These are phyloP conservation scores for Ophiostoma piceae DNA, from an alignment of 2,329 filamentous ascomycete genomes.

Conservation along the genomic window DNA sequence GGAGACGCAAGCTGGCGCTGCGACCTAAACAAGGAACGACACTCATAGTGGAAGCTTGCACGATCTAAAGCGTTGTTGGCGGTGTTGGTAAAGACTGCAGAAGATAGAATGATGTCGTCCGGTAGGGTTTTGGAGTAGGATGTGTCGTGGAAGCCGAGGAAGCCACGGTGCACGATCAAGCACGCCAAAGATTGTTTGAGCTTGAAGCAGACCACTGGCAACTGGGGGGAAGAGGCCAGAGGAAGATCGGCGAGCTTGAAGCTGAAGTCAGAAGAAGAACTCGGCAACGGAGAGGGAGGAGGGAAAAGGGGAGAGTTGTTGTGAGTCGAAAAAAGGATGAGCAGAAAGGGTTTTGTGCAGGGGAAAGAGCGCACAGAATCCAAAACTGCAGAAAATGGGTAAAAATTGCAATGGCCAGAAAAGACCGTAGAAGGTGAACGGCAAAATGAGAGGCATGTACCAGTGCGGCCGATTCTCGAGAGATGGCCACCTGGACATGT, in stretches of 20 bases:
- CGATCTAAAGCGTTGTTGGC: not conserved
- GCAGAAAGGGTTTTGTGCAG: not conserved
- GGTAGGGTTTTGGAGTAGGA: not conserved
- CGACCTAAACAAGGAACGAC: too few species aligned
- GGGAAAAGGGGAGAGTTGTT: not conserved
- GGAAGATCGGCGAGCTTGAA: not conserved
- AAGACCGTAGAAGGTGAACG: not conserved
- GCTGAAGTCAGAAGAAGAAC: not conserved
- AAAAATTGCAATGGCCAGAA: not conserved
- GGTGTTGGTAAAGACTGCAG: not conserved
- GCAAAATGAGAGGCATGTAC: not conserved
- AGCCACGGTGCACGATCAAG: not conserved
- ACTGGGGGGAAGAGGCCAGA: not conserved
- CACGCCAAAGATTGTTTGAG: not conserved
- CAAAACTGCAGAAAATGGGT: too few species aligned
- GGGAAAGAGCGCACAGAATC: not conserved
- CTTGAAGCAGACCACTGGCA: not conserved
- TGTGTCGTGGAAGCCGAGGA: not conserved
- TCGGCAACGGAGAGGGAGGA: not conserved
- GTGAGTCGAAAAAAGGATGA: not conserved
- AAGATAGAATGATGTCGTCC: not conserved
- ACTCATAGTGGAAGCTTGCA: not conserved
- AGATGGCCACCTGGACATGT: not conserved
- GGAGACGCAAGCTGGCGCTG: not conserved
- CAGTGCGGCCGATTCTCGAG: not conserved